phyloP scores from a whole-genome alignment of 305 asterid species.

The Fraxinus floribunda region DNA sequence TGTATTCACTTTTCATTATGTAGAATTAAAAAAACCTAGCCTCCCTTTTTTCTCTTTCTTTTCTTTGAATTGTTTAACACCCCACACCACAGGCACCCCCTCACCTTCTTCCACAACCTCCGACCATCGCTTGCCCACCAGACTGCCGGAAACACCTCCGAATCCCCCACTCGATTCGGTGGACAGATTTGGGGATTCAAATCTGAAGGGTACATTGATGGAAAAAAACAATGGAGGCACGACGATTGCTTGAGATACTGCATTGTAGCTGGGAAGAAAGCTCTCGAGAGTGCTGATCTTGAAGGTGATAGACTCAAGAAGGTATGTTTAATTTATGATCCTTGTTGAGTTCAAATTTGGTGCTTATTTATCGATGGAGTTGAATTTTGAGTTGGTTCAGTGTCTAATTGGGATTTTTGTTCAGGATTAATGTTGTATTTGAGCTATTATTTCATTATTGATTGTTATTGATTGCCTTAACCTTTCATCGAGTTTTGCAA shows the following conservation, averaged over 20 bases:
- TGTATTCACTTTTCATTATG: no score
- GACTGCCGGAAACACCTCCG: constrained; percentile 41
- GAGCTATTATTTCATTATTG: no score
- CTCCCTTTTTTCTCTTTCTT: no score
- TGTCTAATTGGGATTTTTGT: not conserved
- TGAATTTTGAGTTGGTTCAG: not conserved
- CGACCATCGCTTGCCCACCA: no score
- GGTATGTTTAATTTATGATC: constrained; percentile 31
- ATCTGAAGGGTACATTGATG: constrained; percentile 75
- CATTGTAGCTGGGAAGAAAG: constrained; percentile 83
- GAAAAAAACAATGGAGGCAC: constrained; percentile 69
- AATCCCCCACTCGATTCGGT: constrained; percentile 67
- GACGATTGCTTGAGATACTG: constrained; percentile 84
- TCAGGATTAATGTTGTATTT: not conserved
- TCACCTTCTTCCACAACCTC: no score
- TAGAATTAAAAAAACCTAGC: no score
- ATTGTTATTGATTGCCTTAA: no score
- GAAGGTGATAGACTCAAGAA: constrained; percentile 51
- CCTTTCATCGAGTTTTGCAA: no score
- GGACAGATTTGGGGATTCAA: constrained; percentile 79
- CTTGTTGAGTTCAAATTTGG: not conserved
- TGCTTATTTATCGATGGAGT: not conserved
- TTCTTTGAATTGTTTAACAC: no score
- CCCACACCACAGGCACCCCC: no score
- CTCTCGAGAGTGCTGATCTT: constrained; percentile 71